Percentiles rank a stretch among this genome's conserved stretches.
phyloP scores from a whole-genome alignment of 2,329 filamentous ascomycete genomes.

The Fusarium hainanense region DNA sequence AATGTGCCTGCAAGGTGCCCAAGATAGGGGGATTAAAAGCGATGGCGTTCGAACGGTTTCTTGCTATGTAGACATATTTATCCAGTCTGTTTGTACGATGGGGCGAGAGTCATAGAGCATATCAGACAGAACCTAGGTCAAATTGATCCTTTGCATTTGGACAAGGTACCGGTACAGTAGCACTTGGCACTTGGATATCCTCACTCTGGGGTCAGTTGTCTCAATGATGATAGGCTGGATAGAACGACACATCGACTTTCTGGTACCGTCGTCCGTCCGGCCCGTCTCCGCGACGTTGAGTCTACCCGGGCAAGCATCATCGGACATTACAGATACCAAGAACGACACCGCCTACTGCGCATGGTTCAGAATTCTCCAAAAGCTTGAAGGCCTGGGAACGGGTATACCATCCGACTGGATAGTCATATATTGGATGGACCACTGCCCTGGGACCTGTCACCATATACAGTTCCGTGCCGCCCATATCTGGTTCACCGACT shows the following conservation, averaged over 20 bases:
- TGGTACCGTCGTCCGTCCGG: background rate
- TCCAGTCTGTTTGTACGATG: conserved; percentile 18
- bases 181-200: background rate
- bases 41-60: conserved; percentile 47
- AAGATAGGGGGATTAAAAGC: conserved; percentile 41
- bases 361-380: background rate
- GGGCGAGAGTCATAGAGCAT: conserved; percentile 14
- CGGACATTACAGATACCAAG: background rate
- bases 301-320: background rate
- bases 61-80: conserved; percentile 35
- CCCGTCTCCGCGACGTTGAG: conserved; percentile 7
- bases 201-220: conserved; percentile 2
- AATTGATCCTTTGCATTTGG: conserved; percentile 28
- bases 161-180: background rate
- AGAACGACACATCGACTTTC: background rate
- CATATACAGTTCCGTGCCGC: background rate
- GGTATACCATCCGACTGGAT: conserved; percentile 12
- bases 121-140: conserved; percentile 20
- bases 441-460: background rate
- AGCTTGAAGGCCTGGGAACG: background rate
- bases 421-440: conserved; percentile 1
- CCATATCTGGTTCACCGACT: background rate
- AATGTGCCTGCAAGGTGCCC: conserved; percentile 26
- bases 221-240: background rate
- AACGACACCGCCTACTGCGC: background rate